These are phyloP conservation scores for Stentor coeruleus DNA, from an alignment of 73 alveolate species.

Conservation along the genomic window DNA sequence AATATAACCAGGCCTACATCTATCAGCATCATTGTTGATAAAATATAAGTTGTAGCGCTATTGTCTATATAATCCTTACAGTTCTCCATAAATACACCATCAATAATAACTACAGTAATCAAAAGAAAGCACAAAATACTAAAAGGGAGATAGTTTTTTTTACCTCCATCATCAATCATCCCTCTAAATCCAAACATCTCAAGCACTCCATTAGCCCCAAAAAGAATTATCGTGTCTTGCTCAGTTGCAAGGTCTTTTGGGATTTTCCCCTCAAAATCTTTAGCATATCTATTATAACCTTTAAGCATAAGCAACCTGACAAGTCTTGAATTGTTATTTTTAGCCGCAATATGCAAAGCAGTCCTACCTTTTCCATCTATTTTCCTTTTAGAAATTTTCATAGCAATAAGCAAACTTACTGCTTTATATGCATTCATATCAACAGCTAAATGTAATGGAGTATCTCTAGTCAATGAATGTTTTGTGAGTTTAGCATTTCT, in stretches of 20 bases:
- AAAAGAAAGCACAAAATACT: neutral
- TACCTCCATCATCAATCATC: neutral
- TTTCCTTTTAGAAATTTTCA: neutral
- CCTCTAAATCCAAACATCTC: neutral
- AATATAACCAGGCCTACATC: neutral
- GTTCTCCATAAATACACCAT: neutral
- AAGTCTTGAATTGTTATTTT: neutral
- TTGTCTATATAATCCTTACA: neutral
- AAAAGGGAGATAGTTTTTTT: neutral
- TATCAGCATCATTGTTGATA: neutral
- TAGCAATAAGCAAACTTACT: neutral
- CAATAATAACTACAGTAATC: neutral
- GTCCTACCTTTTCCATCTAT: conserved; percentile 8
- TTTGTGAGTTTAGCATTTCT: neutral
- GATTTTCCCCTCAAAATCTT: neutral
- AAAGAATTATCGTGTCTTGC: neutral
- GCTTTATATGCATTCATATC: neutral
- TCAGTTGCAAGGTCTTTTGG: neutral
- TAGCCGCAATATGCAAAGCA: conserved; percentile 12
- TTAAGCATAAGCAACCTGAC: neutral
- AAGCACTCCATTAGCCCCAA: neutral
- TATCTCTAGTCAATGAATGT: neutral
- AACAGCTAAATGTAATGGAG: conserved; percentile 24
- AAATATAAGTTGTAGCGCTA: neutral
- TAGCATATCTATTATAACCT: neutral